phyloP scores from a whole-genome alignment of 139 green algal species.

The Micractinium conductrix region DNA sequence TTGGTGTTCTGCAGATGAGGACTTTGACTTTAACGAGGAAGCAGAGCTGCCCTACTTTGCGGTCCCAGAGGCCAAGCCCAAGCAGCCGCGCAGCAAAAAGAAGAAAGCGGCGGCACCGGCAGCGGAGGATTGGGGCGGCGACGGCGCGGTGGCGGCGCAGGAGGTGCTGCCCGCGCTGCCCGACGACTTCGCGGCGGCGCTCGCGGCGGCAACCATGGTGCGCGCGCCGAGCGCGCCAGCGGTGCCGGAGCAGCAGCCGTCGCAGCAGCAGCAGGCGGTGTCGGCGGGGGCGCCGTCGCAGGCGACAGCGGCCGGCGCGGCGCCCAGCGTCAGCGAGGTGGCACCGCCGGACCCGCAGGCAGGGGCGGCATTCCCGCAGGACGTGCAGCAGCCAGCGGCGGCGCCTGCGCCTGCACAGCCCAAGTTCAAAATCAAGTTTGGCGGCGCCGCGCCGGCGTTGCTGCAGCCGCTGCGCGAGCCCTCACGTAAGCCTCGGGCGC shows the following conservation, averaged over 20 bases:
- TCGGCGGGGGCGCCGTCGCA: neutral
- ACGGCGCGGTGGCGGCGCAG: neutral
- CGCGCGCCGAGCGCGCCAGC: neutral
- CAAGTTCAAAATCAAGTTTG: slow-evolving; percentile 24
- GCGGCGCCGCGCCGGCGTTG: neutral
- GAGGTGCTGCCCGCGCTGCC: neutral
- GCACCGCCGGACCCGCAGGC: neutral
- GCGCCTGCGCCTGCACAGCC: neutral
- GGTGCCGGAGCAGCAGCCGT: neutral
- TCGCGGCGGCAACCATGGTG: slow-evolving; percentile 26
- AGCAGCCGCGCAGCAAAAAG: slow-evolving; percentile 14
- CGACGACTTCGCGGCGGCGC: slow-evolving; percentile 20
- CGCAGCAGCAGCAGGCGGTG: neutral
- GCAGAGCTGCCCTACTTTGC: slow-evolving; percentile 7
- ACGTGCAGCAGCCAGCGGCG: slow-evolving; percentile 9
- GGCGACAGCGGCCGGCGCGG: neutral
- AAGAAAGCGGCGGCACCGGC: neutral
- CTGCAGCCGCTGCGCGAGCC: slow-evolving; percentile 12
- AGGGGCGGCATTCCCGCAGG: neutral
- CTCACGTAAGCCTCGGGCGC: neutral
- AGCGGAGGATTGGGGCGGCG: neutral
- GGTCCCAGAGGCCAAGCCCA: neutral
- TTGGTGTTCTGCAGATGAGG: too few relatives aligned
- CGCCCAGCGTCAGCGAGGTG: neutral
- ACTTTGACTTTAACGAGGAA: slow-evolving; percentile 25